A percentile compares a stretch with the other conserved stretches of the same genome.
Conservation (phyloP, 768 basidiomycete genomes). For the Leccinum fibrillosum region DNA sequence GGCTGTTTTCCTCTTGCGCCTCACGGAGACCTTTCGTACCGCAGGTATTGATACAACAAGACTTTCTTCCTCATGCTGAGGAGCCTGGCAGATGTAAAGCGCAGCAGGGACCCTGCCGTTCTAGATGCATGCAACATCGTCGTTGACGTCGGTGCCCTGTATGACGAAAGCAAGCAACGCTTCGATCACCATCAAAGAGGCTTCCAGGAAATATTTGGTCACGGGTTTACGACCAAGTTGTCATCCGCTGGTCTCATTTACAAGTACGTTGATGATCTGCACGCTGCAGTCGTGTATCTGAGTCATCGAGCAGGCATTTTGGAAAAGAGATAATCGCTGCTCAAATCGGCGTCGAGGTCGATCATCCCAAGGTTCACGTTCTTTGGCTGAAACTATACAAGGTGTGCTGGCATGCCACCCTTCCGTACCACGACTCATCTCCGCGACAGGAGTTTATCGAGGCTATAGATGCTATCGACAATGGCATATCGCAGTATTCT, state of each 20-base stretch:
- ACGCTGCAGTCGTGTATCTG: slow-evolving; percentile 1
- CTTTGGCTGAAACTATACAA: slow-evolving; percentile 91
- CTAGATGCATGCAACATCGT: slow-evolving; percentile 88
- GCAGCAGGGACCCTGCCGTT: slow-evolving; percentile 67
- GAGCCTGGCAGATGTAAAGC: slow-evolving; percentile 50
- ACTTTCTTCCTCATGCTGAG: slow-evolving; percentile 3
- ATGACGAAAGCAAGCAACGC: slow-evolving; percentile 71
- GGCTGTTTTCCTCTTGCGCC: slow-evolving; percentile 84
- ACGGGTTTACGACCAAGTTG: slow-evolving; percentile 85
- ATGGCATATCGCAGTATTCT: slow-evolving; percentile 84
- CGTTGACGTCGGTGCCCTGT: slow-evolving; percentile 93
- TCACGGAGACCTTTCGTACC: slow-evolving; percentile 69
- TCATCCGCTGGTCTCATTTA: slow-evolving; percentile 92
- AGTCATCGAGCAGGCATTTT: slow-evolving; percentile 61
- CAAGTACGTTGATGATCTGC: slow-evolving; percentile 57
- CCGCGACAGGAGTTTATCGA: slow-evolving; percentile 80
- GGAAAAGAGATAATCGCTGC: slow-evolving; percentile 81
- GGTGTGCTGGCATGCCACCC: slow-evolving; percentile 33
- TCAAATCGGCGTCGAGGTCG: slow-evolving; percentile 43
- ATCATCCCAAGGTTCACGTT: slow-evolving; percentile 63
- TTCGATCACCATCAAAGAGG: slow-evolving; percentile 98
- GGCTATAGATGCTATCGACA: slow-evolving; percentile 92
- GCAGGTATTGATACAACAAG: slow-evolving; percentile 50
- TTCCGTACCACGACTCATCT: slow-evolving; percentile 5
- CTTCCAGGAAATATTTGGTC: slow-evolving; percentile 86